Evolutionary conservation across 2,329 filamentous ascomycete species (phyloP), one percentile per base, ranked within the genome.

Genomic region (Aschersonia sp.): DNA sequence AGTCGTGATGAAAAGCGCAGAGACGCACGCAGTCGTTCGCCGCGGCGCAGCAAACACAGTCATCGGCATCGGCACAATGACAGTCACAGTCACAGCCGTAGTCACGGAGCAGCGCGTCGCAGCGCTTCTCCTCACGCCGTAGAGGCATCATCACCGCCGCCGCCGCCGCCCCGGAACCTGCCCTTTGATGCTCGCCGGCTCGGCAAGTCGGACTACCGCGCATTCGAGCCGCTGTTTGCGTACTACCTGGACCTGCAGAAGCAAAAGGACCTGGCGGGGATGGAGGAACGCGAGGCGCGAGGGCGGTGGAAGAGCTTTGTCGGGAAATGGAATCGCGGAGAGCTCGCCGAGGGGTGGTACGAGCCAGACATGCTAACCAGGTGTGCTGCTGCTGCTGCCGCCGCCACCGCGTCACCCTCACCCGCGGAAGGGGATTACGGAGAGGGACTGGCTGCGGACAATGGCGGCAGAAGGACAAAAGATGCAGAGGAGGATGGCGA

Each of bases 301-400:
- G 88, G 89, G 1, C 72, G 90, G 48, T 98, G 90, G 88, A 95
- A 95, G 73, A 90, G 87, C 61, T 98, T 97, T 58, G 63, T 90
- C 10, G 73, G 76, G 4, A 90, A 88, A 71, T 98, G 92, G 90
- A 98, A 98, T 68, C 78, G 79, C 57, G 83, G 81, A 59, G 86
- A 90, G 66, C 71, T 97, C 53, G 83, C 85, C 5, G 83, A 90
- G 63, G 87, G 87, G 44, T 98, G 90, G 90, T 98, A 97, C 65
- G 87, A 94, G 59, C 85, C 88, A 6, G 76, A 76, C 49, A 85
- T 80, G 53, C 78, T 86, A 51, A 55, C 57, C 37, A 59, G 62
- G 30, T 63, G 67, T 7, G 53, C 61, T 32, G 60, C 63, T 8
- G 62, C 56, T 12, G 40, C 10, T 5, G 40, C 9, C 14, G 6